Percentiles rank a stretch among this genome's conserved stretches.
Conservation (phyloP, 2,329 filamentous ascomycete genomes). For the Chalaropsis thielavioides region DNA sequence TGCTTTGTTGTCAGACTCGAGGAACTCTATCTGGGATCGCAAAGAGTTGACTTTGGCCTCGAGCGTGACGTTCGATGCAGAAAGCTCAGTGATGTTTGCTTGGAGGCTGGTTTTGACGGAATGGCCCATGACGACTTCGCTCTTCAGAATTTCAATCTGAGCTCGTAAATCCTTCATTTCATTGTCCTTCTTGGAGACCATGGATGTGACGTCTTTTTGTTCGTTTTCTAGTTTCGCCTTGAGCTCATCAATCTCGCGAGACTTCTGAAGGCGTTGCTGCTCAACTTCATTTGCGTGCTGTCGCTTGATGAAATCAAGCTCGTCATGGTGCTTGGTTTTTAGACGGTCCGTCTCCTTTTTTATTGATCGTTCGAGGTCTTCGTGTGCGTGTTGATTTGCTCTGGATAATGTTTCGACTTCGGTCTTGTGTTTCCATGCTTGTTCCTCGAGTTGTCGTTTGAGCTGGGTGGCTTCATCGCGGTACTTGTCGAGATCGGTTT, state of each 20-base stretch:
- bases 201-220: conserved; percentile 35
- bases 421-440: conserved; percentile 30
- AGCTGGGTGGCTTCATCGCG: conserved; percentile 40
- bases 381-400: conserved; percentile 40
- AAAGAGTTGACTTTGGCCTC: conserved; percentile 64
- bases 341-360: conserved; percentile 43
- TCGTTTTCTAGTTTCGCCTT: conserved; percentile 38
- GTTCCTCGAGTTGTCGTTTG: conserved; percentile 28
- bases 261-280: conserved; percentile 43
- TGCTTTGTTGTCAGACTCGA: conserved; percentile 78
- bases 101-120: conserved; percentile 40
- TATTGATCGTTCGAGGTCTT: conserved; percentile 38
- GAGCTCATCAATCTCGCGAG: conserved; percentile 52
- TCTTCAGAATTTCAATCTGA: conserved; percentile 31
- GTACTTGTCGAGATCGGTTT: conserved; percentile 26
- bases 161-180: conserved; percentile 37
- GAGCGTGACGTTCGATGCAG: conserved; percentile 48
- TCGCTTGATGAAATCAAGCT: conserved; percentile 49
- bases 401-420: conserved; percentile 41
- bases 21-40: conserved; percentile 69
- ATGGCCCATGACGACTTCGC: conserved; percentile 48
- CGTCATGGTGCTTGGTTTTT: conserved; percentile 49
- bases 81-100: conserved; percentile 41
- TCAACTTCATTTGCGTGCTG: conserved; percentile 51
- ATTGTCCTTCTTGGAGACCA: conserved; percentile 38